phyloP scores from a whole-genome alignment of 768 basidiomycete species.

The Boletus patriciae region DNA sequence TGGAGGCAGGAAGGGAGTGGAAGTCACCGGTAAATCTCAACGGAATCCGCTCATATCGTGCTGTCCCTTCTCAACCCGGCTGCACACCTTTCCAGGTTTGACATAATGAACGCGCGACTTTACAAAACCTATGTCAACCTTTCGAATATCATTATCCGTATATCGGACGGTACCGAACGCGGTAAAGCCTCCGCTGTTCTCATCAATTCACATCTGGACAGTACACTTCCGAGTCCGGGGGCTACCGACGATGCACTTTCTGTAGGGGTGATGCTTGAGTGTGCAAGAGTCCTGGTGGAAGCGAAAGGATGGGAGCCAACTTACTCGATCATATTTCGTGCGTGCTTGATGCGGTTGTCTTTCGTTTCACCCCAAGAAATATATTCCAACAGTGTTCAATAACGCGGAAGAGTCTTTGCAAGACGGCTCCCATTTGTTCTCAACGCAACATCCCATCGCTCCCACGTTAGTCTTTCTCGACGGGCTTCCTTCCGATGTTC shows the following conservation, averaged over 20 bases:
- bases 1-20: slow-evolving; percentile 91
- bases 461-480: slow-evolving; percentile 51
- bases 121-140: slow-evolving; percentile 87
- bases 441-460: slow-evolving; percentile 81
- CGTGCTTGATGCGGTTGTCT: slow-evolving; percentile 29
- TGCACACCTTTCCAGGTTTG: slow-evolving; percentile 57
- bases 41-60: background rate
- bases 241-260: slow-evolving; percentile 87
- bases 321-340: slow-evolving; percentile 80
- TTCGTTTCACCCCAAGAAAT: background rate
- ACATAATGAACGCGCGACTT: slow-evolving; percentile 83
- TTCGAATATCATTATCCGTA: slow-evolving; percentile 85
- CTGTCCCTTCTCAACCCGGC: background rate
- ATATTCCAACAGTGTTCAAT: slow-evolving; percentile 71
- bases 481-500: background rate
- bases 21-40: slow-evolving; percentile 67
- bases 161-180: slow-evolving; percentile 71
- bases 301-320: slow-evolving; percentile 71
- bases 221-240: slow-evolving; percentile 84
- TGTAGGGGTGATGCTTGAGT: slow-evolving; percentile 91
- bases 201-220: slow-evolving; percentile 88
- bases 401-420: slow-evolving; percentile 94
- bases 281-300: slow-evolving; percentile 68
- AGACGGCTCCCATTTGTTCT: slow-evolving; percentile 91
- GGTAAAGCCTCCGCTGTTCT: slow-evolving; percentile 83